These are phyloP conservation scores for Mortierella hygrophila DNA, from an alignment of 192 early-diverging fungal genomes.

Conservation along the genomic window DNA sequence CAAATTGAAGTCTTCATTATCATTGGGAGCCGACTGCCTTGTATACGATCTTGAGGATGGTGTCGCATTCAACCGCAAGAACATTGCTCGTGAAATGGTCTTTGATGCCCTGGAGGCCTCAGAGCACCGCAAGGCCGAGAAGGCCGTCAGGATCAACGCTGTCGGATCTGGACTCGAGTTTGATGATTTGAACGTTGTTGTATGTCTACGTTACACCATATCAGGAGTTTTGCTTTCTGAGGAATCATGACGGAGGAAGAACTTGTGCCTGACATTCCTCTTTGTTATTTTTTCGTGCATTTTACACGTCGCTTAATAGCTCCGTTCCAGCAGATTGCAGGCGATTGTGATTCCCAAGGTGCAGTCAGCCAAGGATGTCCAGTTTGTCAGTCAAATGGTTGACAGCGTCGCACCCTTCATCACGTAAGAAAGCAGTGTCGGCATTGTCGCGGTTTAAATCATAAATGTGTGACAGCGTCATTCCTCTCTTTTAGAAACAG, in stretches of 20 bases:
- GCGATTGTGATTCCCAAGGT: constrained; percentile 93
- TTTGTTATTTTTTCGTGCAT: too few species aligned
- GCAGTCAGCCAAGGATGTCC: constrained; percentile 80
- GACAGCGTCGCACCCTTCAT: constrained; percentile 75
- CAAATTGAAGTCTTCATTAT: constrained; percentile 84
- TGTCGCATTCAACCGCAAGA: constrained; percentile 86
- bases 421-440: constrained; percentile 55
- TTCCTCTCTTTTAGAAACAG: neutral
- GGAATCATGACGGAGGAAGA: neutral
- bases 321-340: constrained; percentile 73
- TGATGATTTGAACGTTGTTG: constrained; percentile 85
- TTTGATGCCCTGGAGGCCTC: constrained; percentile 77
- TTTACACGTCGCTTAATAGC: constrained; percentile 42
- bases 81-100: constrained; percentile 78
- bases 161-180: constrained; percentile 82
- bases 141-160: constrained; percentile 92
- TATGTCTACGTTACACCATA: constrained; percentile 50
- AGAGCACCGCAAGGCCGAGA: constrained; percentile 78
- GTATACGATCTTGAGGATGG: constrained; percentile 96
- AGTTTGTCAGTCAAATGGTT: constrained; percentile 80
- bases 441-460: constrained; percentile 3
- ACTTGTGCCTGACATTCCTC: neutral
- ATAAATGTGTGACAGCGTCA: neutral
- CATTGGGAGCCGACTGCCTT: constrained; percentile 79
- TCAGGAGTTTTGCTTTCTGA: constrained; percentile 3